Percentiles rank a stretch among this genome's conserved stretches.
These are phyloP conservation scores for Gamsiella multidivaricata DNA, from an alignment of 192 early-diverging fungal species.

Conservation along the genomic window DNA sequence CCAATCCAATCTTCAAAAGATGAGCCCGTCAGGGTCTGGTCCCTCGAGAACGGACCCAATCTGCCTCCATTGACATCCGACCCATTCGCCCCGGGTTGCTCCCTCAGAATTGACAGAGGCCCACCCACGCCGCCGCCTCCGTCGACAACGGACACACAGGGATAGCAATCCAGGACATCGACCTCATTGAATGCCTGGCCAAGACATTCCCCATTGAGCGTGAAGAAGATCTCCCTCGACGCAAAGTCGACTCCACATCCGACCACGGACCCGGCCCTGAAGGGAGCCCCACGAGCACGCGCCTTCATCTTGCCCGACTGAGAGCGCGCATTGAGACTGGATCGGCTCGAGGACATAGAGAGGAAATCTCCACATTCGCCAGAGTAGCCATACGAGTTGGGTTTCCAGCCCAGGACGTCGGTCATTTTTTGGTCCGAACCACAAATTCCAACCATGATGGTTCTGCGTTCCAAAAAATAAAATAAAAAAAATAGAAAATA, in stretches of 20 bases:
- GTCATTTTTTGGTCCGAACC: slow-evolving; percentile 40
- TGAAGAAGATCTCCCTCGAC: slow-evolving; percentile 45
- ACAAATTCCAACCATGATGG: slow-evolving; percentile 41
- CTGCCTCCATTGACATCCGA: no score
- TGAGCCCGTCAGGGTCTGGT: background rate
- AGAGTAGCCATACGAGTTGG: slow-evolving; percentile 35
- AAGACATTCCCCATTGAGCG: slow-evolving; percentile 45
- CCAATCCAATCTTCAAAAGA: slow-evolving; percentile 7
- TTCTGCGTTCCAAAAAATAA: background rate
- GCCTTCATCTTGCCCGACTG: slow-evolving; percentile 51
- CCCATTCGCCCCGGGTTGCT: slow-evolving; percentile 5
- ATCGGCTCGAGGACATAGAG: slow-evolving; percentile 38
- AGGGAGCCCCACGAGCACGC: slow-evolving; percentile 34
- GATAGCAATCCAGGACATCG: slow-evolving; percentile 45
- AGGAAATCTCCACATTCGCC: slow-evolving; percentile 42
- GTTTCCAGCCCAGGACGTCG: slow-evolving; percentile 37
- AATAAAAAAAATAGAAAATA: background rate
- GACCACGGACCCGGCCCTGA: slow-evolving; percentile 32
- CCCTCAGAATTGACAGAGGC: slow-evolving; percentile 22
- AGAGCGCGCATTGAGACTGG: slow-evolving; percentile 34
- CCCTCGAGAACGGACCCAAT: no score
- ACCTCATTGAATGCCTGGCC: slow-evolving; percentile 47
- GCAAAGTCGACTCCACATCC: slow-evolving; percentile 52
- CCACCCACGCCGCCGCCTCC: slow-evolving; percentile 34
- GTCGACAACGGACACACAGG: slow-evolving; percentile 40